Percentiles rank a stretch among this genome's conserved stretches.
These are phyloP conservation scores for Tolypocladium album DNA, from an alignment of 2,329 filamentous ascomycete genomes.

Conservation along the genomic window DNA sequence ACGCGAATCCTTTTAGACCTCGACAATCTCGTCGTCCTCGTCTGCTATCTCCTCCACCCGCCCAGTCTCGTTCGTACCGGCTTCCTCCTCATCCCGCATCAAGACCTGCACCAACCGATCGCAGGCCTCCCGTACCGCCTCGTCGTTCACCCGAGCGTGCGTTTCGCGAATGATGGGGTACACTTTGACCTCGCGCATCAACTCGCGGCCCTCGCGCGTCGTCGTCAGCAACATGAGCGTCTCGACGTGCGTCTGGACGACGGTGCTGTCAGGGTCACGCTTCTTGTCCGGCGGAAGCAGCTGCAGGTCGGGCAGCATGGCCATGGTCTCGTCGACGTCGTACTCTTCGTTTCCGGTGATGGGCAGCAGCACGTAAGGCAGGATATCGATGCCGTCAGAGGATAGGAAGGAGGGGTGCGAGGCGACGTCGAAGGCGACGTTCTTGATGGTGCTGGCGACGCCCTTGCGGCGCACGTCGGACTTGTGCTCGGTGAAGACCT, in stretches of 20 bases:
- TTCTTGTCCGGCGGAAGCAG: constrained; percentile 82
- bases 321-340: constrained; percentile 71
- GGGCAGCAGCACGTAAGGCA: constrained; percentile 82
- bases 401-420: constrained; percentile 62
- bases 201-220: constrained; percentile 62
- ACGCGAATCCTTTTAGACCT: constrained; percentile 28
- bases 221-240: constrained; percentile 76
- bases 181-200: constrained; percentile 65
- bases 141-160: constrained; percentile 67
- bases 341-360: constrained; percentile 85
- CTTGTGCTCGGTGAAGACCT: constrained; percentile 86
- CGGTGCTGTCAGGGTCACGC: constrained; percentile 64
- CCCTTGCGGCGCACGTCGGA: constrained; percentile 77
- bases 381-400: constrained; percentile 63
- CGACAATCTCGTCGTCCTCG: constrained; percentile 43
- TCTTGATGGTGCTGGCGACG: constrained; percentile 96
- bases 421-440: constrained; percentile 72
- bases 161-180: constrained; percentile 86
- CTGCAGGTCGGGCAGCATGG: constrained; percentile 85
- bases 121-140: constrained; percentile 71
- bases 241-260: constrained; percentile 81
- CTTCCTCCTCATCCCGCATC: constrained; percentile 61
- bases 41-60: constrained; percentile 35
- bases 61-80: constrained; percentile 30
- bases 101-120: constrained; percentile 85